Evolutionary conservation across 179 eudicot species (phyloP).

Genomic region (Silene noctiflora): DNA sequence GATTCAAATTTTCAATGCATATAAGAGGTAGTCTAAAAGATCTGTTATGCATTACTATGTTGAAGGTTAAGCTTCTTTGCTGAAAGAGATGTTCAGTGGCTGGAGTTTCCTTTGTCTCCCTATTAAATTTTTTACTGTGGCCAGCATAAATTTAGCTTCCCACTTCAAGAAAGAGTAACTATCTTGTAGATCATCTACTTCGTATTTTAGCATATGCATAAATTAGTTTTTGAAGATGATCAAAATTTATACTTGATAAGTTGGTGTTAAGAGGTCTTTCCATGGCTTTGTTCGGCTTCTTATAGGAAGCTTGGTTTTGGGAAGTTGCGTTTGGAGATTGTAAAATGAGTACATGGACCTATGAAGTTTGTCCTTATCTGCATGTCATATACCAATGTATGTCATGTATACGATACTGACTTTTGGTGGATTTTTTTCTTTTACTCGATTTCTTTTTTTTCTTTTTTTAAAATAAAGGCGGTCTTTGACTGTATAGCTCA

Average conservation of each 20-base stretch:
- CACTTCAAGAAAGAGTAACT: not conserved
- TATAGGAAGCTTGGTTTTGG: not conserved
- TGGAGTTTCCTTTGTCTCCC: not conserved
- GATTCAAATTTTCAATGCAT: not conserved
- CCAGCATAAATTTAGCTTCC: not conserved
- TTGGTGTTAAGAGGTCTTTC: not conserved
- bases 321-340: not conserved
- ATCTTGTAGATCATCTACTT: not conserved
- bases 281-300: not conserved
- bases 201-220: not conserved
- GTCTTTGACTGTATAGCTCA: constrained; percentile 8
- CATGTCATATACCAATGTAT: not conserved
- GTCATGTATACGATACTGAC: not conserved
- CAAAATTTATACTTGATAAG: not conserved
- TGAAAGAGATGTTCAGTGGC: not conserved
- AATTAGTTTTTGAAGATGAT: not conserved
- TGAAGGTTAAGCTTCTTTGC: not conserved
- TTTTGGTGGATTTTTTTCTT: not conserved
- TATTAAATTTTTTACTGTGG: not conserved
- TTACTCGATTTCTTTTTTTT: not conserved
- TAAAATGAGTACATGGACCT: not conserved
- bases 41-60: not conserved
- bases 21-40: not conserved
- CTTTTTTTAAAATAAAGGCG: not conserved
- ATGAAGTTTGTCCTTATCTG: not conserved